These are phyloP conservation scores for Lyophyllum shimeji DNA, from an alignment of 768 basidiomycete genomes.

Conservation along the genomic window DNA sequence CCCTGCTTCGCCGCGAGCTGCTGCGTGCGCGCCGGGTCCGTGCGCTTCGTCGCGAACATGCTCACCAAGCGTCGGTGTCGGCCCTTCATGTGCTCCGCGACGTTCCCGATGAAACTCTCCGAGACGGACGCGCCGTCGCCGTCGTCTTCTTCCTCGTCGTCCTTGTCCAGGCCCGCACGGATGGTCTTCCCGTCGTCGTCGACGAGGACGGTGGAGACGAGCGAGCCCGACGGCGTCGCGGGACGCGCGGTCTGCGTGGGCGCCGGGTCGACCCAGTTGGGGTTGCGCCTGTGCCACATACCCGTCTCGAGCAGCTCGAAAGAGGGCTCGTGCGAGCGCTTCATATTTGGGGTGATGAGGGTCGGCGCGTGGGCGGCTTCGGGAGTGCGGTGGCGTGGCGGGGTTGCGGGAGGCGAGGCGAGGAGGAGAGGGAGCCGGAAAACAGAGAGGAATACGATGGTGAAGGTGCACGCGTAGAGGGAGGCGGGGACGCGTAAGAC, in stretches of 20 bases:
- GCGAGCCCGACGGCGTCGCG: constrained; percentile 9
- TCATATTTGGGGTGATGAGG: not conserved
- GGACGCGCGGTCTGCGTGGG: constrained; percentile 6
- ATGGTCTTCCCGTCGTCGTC: constrained; percentile 26
- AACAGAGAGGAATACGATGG: not conserved
- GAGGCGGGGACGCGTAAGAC: not conserved
- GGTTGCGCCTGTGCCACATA: constrained; percentile 29
- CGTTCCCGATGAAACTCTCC: constrained; percentile 15
- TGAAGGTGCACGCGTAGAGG: not conserved
- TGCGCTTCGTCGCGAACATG: constrained; percentile 19
- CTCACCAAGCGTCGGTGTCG: constrained; percentile 27
- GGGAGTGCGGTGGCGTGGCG: constrained; percentile 5
- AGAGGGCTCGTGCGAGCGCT: constrained; percentile 1
- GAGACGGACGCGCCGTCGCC: constrained; percentile 9
- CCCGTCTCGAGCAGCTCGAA: constrained; percentile 19
- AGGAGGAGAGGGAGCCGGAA: not conserved
- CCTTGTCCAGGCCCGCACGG: constrained; percentile 1
- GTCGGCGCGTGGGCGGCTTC: not conserved
- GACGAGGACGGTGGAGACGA: constrained; percentile 24
- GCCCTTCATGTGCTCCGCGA: constrained; percentile 12
- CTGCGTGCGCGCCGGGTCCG: constrained; percentile 24
- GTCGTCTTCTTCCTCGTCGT: constrained; percentile 7
- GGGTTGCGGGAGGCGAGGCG: constrained; percentile 9
- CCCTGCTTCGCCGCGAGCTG: constrained; percentile 25
- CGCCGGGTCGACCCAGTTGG: constrained; percentile 31